A percentile compares a stretch with the other conserved stretches of the same genome.
phyloP scores from a whole-genome alignment of 2,329 filamentous ascomycete genomes.

The Onygenales sp. region DNA sequence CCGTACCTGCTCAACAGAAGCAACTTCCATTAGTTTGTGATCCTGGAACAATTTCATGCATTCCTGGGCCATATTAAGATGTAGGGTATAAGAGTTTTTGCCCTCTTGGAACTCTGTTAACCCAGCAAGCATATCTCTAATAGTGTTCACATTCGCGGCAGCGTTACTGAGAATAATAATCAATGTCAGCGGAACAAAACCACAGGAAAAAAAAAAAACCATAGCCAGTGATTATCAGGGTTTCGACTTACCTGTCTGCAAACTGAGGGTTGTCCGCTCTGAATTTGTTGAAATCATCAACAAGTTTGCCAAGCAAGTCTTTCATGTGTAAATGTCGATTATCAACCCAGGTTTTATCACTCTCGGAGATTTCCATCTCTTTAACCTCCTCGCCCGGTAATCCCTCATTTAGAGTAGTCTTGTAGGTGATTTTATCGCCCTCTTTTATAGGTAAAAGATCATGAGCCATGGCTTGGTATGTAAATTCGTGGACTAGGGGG shows the following conservation, averaged over 20 bases:
- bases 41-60: slow-evolving; percentile 90
- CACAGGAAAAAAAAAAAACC: not conserved
- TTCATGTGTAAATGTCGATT: slow-evolving; percentile 97
- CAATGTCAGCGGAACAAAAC: slow-evolving; percentile 4
- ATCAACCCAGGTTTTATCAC: slow-evolving; percentile 90
- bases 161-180: slow-evolving; percentile 44
- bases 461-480: slow-evolving; percentile 96
- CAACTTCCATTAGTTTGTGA: slow-evolving; percentile 76
- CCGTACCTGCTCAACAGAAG: slow-evolving; percentile 67
- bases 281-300: slow-evolving; percentile 87
- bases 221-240: not conserved
- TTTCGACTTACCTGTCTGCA: slow-evolving; percentile 49
- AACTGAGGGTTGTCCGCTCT: slow-evolving; percentile 88
- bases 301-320: slow-evolving; percentile 88
- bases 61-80: slow-evolving; percentile 93
- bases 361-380: slow-evolving; percentile 83
- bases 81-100: slow-evolving; percentile 89
- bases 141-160: slow-evolving; percentile 71
- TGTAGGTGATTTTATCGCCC: slow-evolving; percentile 77
- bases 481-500: slow-evolving; percentile 89
- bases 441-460: slow-evolving; percentile 85
- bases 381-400: slow-evolving; percentile 63
- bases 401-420: slow-evolving; percentile 68
- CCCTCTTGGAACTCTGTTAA: slow-evolving; percentile 90
- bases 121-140: slow-evolving; percentile 94